Evolutionary conservation across 805 yeast genomes (phyloP).

Genomic region (Lipomyces chichibuensis): DNA sequence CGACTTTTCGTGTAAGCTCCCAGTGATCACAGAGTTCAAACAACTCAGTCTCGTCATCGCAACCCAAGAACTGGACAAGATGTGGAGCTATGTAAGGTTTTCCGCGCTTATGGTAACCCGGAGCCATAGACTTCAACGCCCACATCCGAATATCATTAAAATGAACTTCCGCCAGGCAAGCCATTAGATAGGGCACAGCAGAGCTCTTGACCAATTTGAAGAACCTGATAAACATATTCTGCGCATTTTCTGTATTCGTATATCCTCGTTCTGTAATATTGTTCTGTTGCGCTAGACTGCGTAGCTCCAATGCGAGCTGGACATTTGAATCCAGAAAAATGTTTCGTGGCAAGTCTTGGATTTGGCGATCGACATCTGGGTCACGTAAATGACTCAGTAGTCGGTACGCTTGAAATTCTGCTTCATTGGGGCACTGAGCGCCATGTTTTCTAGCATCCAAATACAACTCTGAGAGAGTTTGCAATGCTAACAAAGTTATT

Average conservation of each 20-base stretch:
- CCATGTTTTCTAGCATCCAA: slow-evolving; percentile 74
- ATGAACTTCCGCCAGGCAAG: slow-evolving; percentile 77
- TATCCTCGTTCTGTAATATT: slow-evolving; percentile 52
- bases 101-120: slow-evolving; percentile 63
- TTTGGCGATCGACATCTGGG: slow-evolving; percentile 76
- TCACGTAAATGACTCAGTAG: slow-evolving; percentile 78
- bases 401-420: slow-evolving; percentile 90
- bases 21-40: slow-evolving; percentile 64
- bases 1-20: slow-evolving; percentile 53
- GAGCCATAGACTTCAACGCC: slow-evolving; percentile 63
- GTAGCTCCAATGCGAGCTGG: slow-evolving; percentile 70
- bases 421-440: slow-evolving; percentile 74
- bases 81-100: slow-evolving; percentile 60
- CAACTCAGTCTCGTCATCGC: slow-evolving; percentile 61
- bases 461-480: slow-evolving; percentile 85
- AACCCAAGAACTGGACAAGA: slow-evolving; percentile 61
- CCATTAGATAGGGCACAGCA: slow-evolving; percentile 64
- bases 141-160: slow-evolving; percentile 77
- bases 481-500: slow-evolving; percentile 54
- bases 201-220: slow-evolving; percentile 59
- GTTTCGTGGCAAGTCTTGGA: slow-evolving; percentile 65
- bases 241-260: slow-evolving; percentile 57
- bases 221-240: slow-evolving; percentile 64
- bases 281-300: slow-evolving; percentile 69
- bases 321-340: slow-evolving; percentile 60